These are phyloP conservation scores for Talaromyces verruculosus DNA, from an alignment of 2,329 filamentous ascomycete genomes.

Conservation along the genomic window DNA sequence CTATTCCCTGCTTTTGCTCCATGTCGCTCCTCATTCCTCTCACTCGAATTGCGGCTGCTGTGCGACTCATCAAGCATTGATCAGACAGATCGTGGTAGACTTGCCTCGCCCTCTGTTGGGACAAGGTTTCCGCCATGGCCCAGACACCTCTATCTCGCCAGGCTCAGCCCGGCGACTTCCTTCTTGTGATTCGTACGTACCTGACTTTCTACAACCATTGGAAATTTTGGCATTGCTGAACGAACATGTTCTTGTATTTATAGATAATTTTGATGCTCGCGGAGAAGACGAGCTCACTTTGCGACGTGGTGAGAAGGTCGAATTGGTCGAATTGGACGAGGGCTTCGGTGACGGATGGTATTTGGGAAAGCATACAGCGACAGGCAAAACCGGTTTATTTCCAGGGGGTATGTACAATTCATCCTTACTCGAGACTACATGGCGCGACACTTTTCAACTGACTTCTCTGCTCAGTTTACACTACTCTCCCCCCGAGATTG, in stretches of 20 bases:
- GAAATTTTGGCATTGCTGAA: not conserved
- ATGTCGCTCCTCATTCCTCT: conserved; percentile 34
- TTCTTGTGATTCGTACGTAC: conserved; percentile 49
- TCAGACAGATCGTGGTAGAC: conserved; percentile 20
- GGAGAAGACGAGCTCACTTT: conserved; percentile 92
- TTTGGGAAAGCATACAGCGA: conserved; percentile 51
- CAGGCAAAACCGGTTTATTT: conserved; percentile 48
- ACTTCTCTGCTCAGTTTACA: conserved; percentile 29
- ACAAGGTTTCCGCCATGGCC: conserved; percentile 33
- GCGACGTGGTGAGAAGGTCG: conserved; percentile 68
- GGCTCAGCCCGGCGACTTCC: conserved; percentile 43
- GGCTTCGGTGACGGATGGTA: conserved; percentile 68
- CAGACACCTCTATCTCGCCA: conserved; percentile 36
- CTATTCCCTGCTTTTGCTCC: conserved; percentile 23
- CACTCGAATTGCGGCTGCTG: conserved; percentile 22
- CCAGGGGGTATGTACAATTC: conserved; percentile 43
- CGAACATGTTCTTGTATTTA: not conserved
- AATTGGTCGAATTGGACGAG: conserved; percentile 64
- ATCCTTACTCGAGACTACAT: not conserved
- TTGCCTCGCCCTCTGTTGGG: conserved; percentile 16
- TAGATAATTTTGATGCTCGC: conserved; percentile 89
- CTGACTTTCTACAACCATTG: not conserved
- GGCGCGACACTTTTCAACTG: conserved; percentile 11
- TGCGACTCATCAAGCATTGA: conserved; percentile 20
- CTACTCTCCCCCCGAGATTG: conserved; percentile 29